Conservation (phyloP, 1,284 basidiomycete species). For the Earliella scabrosa region DNA sequence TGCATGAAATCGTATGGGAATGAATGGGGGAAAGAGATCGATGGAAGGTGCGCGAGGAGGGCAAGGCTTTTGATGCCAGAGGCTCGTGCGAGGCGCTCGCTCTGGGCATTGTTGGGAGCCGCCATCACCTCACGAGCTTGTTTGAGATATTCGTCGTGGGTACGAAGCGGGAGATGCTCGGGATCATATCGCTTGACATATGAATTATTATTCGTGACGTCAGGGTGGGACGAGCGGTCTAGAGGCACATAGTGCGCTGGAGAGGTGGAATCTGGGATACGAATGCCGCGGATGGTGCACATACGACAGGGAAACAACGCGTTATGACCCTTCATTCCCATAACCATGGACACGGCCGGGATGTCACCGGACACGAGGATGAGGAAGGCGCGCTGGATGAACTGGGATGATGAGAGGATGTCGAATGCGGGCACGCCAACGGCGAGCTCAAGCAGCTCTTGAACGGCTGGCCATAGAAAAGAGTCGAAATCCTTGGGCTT, state of each 20-base stretch:
- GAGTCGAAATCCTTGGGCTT: slow-evolving; percentile 46
- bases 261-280: slow-evolving; percentile 31
- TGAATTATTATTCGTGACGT: background rate
- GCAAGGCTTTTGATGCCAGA: slow-evolving; percentile 48
- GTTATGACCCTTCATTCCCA: slow-evolving; percentile 51
- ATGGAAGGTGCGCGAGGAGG: slow-evolving; percentile 37
- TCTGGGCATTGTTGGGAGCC: slow-evolving; percentile 27
- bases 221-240: slow-evolving; percentile 14
- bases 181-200: slow-evolving; percentile 35
- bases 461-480: slow-evolving; percentile 41
- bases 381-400: slow-evolving; percentile 41
- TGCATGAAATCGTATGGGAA: slow-evolving; percentile 57
- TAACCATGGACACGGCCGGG: slow-evolving; percentile 27
- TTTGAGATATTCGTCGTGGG: slow-evolving; percentile 36
- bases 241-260: slow-evolving; percentile 40
- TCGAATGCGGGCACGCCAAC: slow-evolving; percentile 42
- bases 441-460: slow-evolving; percentile 41
- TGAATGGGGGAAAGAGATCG: slow-evolving; percentile 42
- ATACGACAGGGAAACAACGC: slow-evolving; percentile 45
- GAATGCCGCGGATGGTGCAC: slow-evolving; percentile 46
- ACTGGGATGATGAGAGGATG: slow-evolving; percentile 25
- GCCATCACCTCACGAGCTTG: slow-evolving; percentile 39
- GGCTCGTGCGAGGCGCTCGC: slow-evolving; percentile 33
- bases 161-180: slow-evolving; percentile 40
- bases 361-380: slow-evolving; percentile 47